Conservation (phyloP, 352 stramenopile species). For the Globisporangium mamillatum region DNA sequence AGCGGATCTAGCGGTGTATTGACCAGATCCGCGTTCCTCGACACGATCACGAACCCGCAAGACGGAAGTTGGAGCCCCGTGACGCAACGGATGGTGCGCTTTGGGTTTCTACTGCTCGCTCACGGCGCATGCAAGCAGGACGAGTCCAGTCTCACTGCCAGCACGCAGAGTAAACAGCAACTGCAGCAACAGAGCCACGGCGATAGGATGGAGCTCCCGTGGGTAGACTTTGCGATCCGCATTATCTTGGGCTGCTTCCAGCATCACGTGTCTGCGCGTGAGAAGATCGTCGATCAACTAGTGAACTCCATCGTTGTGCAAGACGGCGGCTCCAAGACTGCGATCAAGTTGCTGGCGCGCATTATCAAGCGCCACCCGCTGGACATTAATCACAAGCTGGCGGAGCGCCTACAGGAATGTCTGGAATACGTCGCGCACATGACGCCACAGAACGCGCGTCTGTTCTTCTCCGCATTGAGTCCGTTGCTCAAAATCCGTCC, state of each 20-base stretch:
- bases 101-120: slow-evolving; percentile 34
- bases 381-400: slow-evolving; percentile 33
- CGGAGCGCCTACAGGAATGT: slow-evolving; percentile 38
- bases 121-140: slow-evolving; percentile 23
- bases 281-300: slow-evolving; percentile 36
- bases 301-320: slow-evolving; percentile 50
- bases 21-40: slow-evolving; percentile 22
- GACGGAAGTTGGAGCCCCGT: slow-evolving; percentile 37
- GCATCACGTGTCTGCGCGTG: slow-evolving; percentile 27
- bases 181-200: not conserved
- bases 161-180: slow-evolving; percentile 1
- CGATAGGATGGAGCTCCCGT: slow-evolving; percentile 12
- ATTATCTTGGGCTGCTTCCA: slow-evolving; percentile 49
- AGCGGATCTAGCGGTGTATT: not conserved
- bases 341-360: slow-evolving; percentile 32
- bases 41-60: slow-evolving; percentile 24
- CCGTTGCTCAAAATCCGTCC: slow-evolving; percentile 36
- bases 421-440: slow-evolving; percentile 56
- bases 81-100: slow-evolving; percentile 30
- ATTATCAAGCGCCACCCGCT: slow-evolving; percentile 40
- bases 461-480: slow-evolving; percentile 34
- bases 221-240: slow-evolving; percentile 40
- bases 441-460: slow-evolving; percentile 21
- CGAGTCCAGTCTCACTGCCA: slow-evolving; percentile 8
- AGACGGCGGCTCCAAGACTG: slow-evolving; percentile 21